Percentiles rank a stretch among this genome's conserved stretches.
phyloP scores from a whole-genome alignment of 2,329 filamentous ascomycete species.

The Ceratocystis huliohia region DNA sequence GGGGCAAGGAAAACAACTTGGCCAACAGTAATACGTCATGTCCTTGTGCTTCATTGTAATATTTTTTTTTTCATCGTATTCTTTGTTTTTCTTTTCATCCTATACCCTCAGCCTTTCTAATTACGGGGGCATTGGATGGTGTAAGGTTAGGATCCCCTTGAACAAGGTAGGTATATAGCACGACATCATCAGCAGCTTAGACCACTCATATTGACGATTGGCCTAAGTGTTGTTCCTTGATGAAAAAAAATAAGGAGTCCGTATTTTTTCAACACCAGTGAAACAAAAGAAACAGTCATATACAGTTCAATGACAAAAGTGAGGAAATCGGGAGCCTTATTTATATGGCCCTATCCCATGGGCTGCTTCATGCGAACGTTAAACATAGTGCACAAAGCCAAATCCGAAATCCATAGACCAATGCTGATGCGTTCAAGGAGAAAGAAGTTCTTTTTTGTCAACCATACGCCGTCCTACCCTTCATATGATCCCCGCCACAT shows the following conservation, averaged over 20 bases:
- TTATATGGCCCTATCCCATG: slow-evolving; percentile 20
- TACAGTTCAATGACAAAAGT: slow-evolving; percentile 15
- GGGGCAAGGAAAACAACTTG: neutral
- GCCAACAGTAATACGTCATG: neutral
- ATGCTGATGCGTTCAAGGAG: slow-evolving; percentile 21
- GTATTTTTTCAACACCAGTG: slow-evolving; percentile 18
- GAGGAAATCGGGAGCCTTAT: slow-evolving; percentile 19
- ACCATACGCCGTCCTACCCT: slow-evolving; percentile 21
- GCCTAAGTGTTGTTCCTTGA: slow-evolving; percentile 2
- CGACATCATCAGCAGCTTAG: slow-evolving; percentile 2
- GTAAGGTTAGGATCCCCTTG: neutral
- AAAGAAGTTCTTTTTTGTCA: slow-evolving; percentile 21
- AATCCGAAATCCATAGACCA: slow-evolving; percentile 21
- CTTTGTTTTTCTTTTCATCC: slow-evolving; percentile 5
- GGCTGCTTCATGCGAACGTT: slow-evolving; percentile 21
- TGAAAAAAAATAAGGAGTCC: slow-evolving; percentile 10
- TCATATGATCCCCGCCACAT: slow-evolving; percentile 20
- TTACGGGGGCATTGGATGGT: neutral
- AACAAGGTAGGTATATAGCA: slow-evolving; percentile 8
- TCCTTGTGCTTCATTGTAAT: neutral
- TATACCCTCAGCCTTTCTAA: slow-evolving; percentile 13
- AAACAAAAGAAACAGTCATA: slow-evolving; percentile 15
- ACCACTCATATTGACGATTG: neutral
- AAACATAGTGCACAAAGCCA: slow-evolving; percentile 21
- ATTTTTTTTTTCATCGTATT: neutral